Evolutionary conservation across 83 land plant species (phyloP), one percentile per base, ranked within the genome.

Genomic region (Diphasiastrum complanatum): DNA sequence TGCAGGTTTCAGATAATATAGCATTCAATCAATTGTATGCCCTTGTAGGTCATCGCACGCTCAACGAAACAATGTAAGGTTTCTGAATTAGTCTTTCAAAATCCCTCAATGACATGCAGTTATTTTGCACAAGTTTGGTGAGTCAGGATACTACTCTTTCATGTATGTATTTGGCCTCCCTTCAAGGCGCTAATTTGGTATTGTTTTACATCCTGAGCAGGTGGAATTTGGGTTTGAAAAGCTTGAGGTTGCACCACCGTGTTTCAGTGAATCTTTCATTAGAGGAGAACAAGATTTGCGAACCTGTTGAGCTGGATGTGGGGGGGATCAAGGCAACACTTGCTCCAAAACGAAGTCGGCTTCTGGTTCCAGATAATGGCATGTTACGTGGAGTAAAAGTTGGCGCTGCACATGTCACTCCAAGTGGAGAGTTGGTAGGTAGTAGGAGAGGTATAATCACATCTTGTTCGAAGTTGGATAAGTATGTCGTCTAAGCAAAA

Each of bases 1-100:
- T 47, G 45, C 70, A 70, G 73, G 73, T 70, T 41, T 70, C 73
- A 41, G 73, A 70, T 25, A 70, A 70, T 22, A 35, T 41, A 66
- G 73, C 73, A 33, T 70, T 70, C 70, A 70, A 70, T 64, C 73
- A 69, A 22, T 50, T 70, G n/a, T 70, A 49, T 45, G 72, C 60
- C 27, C 40, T 70, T 25, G 70, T 70, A 28, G 73, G 73, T 26
- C 73, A 70, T 46, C 73, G 73, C 33, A 47, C 60, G 14, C 34
- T 70, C 67, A 70, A 70, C 60, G 38, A 64, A 61, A 33, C 60
- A 36, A 70, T 70, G 73, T 70, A 33, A 70, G 73, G 31, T 6
- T 3, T 12, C 30, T 18, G 5, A 22, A 19, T 22, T 26, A 23
- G 31, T 23, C 5, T 20, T 14, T 49, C n/a, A n/a, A n/a, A n/a